Conservation (phyloP, 306 rosid species). For the Medicago truncatula region DNA sequence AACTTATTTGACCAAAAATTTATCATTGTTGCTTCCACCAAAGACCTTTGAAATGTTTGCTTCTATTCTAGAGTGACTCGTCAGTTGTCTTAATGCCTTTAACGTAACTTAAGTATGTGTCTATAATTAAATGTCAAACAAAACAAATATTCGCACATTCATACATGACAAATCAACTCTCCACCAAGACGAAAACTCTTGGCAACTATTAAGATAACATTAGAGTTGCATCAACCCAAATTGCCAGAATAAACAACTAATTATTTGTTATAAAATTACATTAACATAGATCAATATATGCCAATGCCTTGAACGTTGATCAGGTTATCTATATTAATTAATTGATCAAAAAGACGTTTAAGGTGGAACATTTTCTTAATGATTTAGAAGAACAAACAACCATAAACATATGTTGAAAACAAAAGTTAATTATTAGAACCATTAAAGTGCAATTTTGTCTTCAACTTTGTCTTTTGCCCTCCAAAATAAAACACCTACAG, state of each 20-base stretch:
- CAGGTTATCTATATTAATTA: too few relatives aligned
- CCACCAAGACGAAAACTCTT: background rate
- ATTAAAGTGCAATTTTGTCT: background rate
- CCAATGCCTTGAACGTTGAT: too few relatives aligned
- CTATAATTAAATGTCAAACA: background rate
- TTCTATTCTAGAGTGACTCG: background rate
- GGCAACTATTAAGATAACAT: background rate
- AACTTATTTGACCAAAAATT: too few relatives aligned
- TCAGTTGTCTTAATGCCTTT: background rate
- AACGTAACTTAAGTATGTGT: background rate
- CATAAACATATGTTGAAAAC: background rate
- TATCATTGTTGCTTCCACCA: too few relatives aligned
- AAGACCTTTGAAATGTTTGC: background rate
- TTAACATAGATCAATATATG: too few relatives aligned
- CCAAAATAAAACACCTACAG: constrained; percentile 18
- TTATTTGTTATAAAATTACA: background rate
- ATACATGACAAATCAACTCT: background rate
- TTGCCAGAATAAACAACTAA: background rate
- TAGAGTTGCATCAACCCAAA: background rate
- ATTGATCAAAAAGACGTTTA: background rate
- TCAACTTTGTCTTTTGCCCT: background rate
- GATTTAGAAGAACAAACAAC: background rate
- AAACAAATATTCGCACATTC: background rate
- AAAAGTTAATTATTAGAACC: background rate
- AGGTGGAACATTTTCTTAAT: background rate